Conservation (phyloP, 306 rosid species). For the Cicer pinnatifidum region DNA sequence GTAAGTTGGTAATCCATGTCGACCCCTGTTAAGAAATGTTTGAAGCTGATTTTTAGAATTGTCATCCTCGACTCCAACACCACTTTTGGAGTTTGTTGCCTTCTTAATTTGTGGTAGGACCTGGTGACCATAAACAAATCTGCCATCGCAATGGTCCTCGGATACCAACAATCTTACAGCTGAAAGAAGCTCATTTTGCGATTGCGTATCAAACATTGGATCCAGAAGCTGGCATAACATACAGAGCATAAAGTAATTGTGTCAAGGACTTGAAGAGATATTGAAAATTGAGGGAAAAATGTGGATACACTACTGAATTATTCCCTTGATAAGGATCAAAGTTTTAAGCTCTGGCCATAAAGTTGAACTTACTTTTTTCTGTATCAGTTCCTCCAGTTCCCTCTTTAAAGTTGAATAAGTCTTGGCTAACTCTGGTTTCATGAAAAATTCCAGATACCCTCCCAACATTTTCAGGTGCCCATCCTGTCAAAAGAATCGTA, state of each 20-base stretch:
- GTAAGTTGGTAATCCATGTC: conserved; percentile 82
- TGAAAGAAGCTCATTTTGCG: conserved; percentile 65
- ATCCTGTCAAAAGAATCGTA: conserved; percentile 62
- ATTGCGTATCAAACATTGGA: conserved; percentile 67
- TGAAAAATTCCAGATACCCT: conserved; percentile 91
- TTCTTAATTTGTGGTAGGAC: conserved; percentile 54
- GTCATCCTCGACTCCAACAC: conserved; percentile 46
- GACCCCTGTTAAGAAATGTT: conserved; percentile 73
- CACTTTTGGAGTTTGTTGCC: conserved; percentile 44
- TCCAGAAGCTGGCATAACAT: conserved; percentile 72
- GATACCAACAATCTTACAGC: conserved; percentile 85
- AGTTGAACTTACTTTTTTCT: conserved; percentile 63
- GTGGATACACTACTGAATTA: conserved; percentile 17
- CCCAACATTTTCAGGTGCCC: conserved; percentile 97
- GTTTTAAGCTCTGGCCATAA: conserved; percentile 12
- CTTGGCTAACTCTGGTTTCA: conserved; percentile 79
- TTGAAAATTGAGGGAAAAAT: conserved; percentile 26
- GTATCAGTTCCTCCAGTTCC: conserved; percentile 81
- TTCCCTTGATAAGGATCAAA: conserved; percentile 18
- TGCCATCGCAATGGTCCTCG: conserved; percentile 81
- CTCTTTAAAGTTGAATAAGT: conserved; percentile 68
- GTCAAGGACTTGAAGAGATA: conserved; percentile 40
- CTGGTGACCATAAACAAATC: conserved; percentile 74
- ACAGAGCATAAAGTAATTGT: conserved; percentile 36
- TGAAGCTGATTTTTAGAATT: conserved; percentile 76